These are phyloP conservation scores for Aspergillus persii DNA, from an alignment of 2,329 filamentous ascomycete genomes.

Conservation along the genomic window DNA sequence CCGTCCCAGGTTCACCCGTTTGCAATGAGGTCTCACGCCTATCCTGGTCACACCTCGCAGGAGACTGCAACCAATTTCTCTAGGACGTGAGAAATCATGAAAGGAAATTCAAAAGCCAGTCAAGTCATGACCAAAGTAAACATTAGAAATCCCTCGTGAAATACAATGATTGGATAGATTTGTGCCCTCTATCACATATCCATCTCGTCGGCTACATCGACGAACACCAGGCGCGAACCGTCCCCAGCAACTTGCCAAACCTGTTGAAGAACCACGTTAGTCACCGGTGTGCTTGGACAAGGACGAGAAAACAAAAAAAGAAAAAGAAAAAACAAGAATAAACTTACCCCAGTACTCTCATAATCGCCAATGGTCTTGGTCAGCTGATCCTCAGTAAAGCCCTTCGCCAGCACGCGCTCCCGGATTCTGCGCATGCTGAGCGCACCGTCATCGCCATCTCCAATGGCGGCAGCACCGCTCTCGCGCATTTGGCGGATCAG, in stretches of 20 bases:
- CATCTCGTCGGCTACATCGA: constrained; percentile 59
- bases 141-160: constrained; percentile 1
- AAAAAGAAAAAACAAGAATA: constrained; percentile 5
- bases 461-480: constrained; percentile 74
- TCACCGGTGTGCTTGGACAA: background rate
- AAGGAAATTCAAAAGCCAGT: background rate
- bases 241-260: constrained; percentile 76
- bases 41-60: background rate
- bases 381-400: constrained; percentile 94
- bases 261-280: constrained; percentile 50
- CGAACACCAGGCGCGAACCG: constrained; percentile 68
- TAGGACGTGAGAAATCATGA: background rate
- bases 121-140: constrained; percentile 1
- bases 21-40: constrained; percentile 1
- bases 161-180: constrained; percentile 2
- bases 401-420: constrained; percentile 90
- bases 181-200: constrained; percentile 36
- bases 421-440: constrained; percentile 84
- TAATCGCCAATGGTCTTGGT: constrained; percentile 85
- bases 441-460: constrained; percentile 70
- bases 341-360: constrained; percentile 79
- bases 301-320: background rate
- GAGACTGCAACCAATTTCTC: background rate
- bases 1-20: constrained; percentile 8
- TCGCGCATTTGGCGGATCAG: constrained; percentile 86